phyloP scores from a whole-genome alignment of 1,284 basidiomycete genomes.

The Ceratobasidium sp. region DNA sequence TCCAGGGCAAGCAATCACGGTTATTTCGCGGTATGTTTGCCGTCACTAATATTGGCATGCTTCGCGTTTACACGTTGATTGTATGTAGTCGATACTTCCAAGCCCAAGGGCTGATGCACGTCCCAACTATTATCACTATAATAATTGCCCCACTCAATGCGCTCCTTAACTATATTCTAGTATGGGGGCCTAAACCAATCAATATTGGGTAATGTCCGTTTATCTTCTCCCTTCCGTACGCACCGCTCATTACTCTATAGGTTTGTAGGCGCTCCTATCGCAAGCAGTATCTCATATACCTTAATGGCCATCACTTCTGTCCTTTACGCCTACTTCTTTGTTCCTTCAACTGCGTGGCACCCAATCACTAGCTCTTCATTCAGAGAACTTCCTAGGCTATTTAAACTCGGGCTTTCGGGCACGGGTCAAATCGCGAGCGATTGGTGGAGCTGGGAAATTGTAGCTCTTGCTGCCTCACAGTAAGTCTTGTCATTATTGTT shows the following conservation, averaged over 20 bases:
- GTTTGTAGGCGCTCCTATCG: conserved; percentile 93
- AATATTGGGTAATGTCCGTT: conserved; percentile 54
- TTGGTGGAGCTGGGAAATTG: conserved; percentile 94
- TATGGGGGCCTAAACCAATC: conserved; percentile 85
- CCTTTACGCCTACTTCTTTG: conserved; percentile 78
- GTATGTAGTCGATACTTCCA: conserved; percentile 83
- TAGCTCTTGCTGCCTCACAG: conserved; percentile 58
- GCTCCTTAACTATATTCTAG: conserved; percentile 86
- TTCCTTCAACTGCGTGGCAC: conserved; percentile 87
- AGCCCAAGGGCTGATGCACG: conserved; percentile 87
- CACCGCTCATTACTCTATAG: conserved; percentile 62
- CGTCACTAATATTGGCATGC: not conserved
- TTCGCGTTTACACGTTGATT: not conserved
- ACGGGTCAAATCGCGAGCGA: conserved; percentile 69
- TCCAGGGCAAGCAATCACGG: conserved; percentile 89
- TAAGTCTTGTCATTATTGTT: not conserved
- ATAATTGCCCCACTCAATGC: conserved; percentile 91
- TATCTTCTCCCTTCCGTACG: not conserved
- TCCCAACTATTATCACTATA: conserved; percentile 89
- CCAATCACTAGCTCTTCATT: conserved; percentile 75
- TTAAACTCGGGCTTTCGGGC: conserved; percentile 83
- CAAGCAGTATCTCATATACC: conserved; percentile 91
- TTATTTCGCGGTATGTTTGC: conserved; percentile 68
- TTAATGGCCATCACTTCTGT: conserved; percentile 79
- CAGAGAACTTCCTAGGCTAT: conserved; percentile 78